These are phyloP conservation scores for Fonsecaea erecta DNA, from an alignment of 2,329 filamentous ascomycete genomes.

Conservation along the genomic window DNA sequence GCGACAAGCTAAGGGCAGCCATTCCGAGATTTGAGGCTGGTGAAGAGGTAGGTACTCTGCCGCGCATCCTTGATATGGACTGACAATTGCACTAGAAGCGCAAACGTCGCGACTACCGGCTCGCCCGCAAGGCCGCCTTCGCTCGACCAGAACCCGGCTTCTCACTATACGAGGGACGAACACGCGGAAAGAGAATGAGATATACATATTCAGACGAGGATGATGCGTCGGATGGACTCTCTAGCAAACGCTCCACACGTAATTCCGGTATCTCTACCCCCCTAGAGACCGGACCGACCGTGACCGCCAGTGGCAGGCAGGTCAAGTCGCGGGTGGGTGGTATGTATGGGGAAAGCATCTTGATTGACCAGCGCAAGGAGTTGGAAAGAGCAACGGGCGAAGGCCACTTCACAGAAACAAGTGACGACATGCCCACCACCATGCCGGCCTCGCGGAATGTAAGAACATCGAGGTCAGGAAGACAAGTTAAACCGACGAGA, in stretches of 20 bases:
- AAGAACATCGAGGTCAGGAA: conserved; percentile 30
- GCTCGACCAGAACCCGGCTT: conserved; percentile 84
- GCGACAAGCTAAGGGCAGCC: conserved; percentile 75
- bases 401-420: conserved; percentile 50
- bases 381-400: conserved; percentile 48
- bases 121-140: conserved; percentile 84
- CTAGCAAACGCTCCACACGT: conserved; percentile 66
- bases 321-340: conserved; percentile 63
- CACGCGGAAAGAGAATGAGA: conserved; percentile 91
- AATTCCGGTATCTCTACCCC: conserved; percentile 76
- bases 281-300: conserved; percentile 67
- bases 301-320: conserved; percentile 86
- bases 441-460: conserved; percentile 48
- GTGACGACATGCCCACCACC: conserved; percentile 50
- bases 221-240: conserved; percentile 65
- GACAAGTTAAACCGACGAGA: conserved; percentile 32
- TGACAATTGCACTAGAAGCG: conserved; percentile 70
- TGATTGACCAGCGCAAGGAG: conserved; percentile 56
- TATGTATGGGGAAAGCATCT: conserved; percentile 60
- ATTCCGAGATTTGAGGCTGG: conserved; percentile 90
- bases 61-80: conserved; percentile 32
- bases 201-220: conserved; percentile 91
- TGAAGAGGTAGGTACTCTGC: conserved; percentile 69
- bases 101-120: conserved; percentile 86
- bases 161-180: conserved; percentile 93